Conservation (phyloP, 768 basidiomycete species). For the Serendipita indica region DNA sequence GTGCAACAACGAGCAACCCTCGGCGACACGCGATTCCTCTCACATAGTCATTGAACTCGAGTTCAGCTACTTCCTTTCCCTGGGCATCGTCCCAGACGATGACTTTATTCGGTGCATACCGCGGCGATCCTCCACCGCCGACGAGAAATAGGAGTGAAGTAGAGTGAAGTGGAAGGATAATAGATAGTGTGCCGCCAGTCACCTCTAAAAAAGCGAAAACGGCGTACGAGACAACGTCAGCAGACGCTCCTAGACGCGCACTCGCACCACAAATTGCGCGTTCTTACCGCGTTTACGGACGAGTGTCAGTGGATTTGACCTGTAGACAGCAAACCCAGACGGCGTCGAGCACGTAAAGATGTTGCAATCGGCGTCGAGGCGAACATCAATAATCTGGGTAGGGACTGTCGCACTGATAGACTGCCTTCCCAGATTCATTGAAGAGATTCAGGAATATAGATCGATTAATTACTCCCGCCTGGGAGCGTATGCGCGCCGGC, state of each 20-base stretch:
- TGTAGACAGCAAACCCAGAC: slow-evolving; percentile 73
- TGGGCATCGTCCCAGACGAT: slow-evolving; percentile 75
- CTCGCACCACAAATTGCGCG: not conserved
- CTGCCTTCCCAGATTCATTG: slow-evolving; percentile 77
- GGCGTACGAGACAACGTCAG: slow-evolving; percentile 10
- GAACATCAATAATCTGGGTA: slow-evolving; percentile 58
- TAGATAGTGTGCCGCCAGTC: slow-evolving; percentile 61
- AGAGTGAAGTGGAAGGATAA: slow-evolving; percentile 62
- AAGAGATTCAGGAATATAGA: slow-evolving; percentile 3
- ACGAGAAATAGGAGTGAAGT: slow-evolving; percentile 75
- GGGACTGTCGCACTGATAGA: slow-evolving; percentile 65
- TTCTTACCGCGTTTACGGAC: slow-evolving; percentile 64
- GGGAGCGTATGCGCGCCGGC: slow-evolving; percentile 1
- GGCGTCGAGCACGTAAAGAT: slow-evolving; percentile 72
- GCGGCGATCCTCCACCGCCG: slow-evolving; percentile 75
- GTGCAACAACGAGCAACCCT: slow-evolving; percentile 71
- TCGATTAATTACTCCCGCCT: slow-evolving; percentile 10
- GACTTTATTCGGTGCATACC: slow-evolving; percentile 86
- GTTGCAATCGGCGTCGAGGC: slow-evolving; percentile 63
- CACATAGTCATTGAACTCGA: slow-evolving; percentile 78
- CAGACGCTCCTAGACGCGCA: slow-evolving; percentile 10
- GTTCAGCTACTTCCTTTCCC: slow-evolving; percentile 66
- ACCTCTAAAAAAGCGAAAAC: slow-evolving; percentile 38
- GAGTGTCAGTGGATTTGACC: slow-evolving; percentile 56
- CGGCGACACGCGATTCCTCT: slow-evolving; percentile 65